A percentile compares a stretch with the other conserved stretches of the same genome.
Conservation (phyloP, 345 rosid genomes). For the Crucihimalaya himalaica region DNA sequence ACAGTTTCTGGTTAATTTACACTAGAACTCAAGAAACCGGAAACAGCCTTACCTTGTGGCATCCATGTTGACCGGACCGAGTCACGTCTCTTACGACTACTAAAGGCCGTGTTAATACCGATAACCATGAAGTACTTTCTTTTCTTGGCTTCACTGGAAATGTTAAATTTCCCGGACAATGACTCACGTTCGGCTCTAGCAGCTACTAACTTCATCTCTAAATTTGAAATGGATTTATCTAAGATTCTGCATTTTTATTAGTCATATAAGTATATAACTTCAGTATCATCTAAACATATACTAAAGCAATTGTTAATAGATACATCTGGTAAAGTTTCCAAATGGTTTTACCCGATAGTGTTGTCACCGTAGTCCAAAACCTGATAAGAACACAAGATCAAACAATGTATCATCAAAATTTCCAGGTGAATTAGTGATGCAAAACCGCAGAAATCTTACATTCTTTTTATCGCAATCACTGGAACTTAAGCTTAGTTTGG, state of each 20-base stretch:
- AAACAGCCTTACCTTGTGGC: slow-evolving; percentile 66
- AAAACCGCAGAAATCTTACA: slow-evolving; percentile 5
- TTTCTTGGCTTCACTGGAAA: slow-evolving; percentile 21
- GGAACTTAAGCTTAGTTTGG: slow-evolving; percentile 25
- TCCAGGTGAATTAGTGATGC: neutral
- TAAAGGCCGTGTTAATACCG: slow-evolving; percentile 87
- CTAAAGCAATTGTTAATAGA: neutral
- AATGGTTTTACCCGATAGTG: slow-evolving; percentile 37
- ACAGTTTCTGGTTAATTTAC: neutral
- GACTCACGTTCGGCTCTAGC: slow-evolving; percentile 50
- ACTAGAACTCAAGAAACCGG: neutral
- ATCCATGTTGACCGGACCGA: slow-evolving; percentile 90
- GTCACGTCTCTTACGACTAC: slow-evolving; percentile 82
- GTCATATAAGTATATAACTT: neutral
- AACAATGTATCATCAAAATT: neutral
- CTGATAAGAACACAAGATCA: slow-evolving; percentile 32
- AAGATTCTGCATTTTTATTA: slow-evolving; percentile 46
- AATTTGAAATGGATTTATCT: slow-evolving; percentile 46
- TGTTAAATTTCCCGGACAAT: slow-evolving; percentile 30
- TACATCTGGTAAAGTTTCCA: slow-evolving; percentile 40
- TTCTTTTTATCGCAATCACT: neutral
- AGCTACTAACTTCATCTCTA: slow-evolving; percentile 52
- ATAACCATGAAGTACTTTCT: slow-evolving; percentile 77
- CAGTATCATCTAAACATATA: neutral
- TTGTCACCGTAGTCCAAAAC: slow-evolving; percentile 41